Evolutionary conservation across 192 early-diverging fungal genomes (phyloP).

Genomic region (Entomortierella parvispora): DNA sequence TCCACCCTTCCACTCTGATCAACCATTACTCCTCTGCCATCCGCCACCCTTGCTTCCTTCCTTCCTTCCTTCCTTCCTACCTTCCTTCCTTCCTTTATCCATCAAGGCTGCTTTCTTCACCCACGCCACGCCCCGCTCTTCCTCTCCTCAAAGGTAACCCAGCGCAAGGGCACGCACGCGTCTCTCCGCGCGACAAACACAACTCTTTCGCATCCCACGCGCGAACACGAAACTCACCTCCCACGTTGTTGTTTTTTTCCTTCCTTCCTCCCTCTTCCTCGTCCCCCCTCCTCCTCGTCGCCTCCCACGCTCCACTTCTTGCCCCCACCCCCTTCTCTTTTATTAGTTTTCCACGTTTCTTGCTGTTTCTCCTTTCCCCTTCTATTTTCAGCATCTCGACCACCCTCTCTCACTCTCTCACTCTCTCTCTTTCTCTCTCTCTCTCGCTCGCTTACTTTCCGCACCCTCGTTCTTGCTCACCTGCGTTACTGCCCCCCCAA

Average conservation of each 20-base stretch:
- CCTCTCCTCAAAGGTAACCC: constrained; percentile 8
- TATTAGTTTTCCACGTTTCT: neutral
- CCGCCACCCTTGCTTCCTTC: neutral
- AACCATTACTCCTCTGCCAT: neutral
- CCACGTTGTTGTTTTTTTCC: neutral
- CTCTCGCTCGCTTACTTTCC: neutral
- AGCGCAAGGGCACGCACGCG: constrained; percentile 7
- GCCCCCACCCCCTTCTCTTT: neutral
- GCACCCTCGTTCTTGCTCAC: neutral
- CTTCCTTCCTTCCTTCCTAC: neutral
- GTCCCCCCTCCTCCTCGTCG: constrained; percentile 1
- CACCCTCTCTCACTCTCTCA: neutral
- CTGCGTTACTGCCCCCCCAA: neutral
- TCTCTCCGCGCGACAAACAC: no score
- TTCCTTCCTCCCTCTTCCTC: neutral
- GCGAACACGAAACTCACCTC: neutral
- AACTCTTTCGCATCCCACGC: no score
- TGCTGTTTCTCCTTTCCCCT: neutral
- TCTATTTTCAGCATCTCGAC: neutral
- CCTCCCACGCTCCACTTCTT: neutral
- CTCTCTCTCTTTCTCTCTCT: neutral
- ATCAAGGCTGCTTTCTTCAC: neutral
- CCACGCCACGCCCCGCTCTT: neutral
- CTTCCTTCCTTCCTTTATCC: constrained; percentile 13
- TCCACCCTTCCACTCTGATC: neutral